Conservation (phyloP, 345 rosid genomes). For the Eucalyptus leucophloia region DNA sequence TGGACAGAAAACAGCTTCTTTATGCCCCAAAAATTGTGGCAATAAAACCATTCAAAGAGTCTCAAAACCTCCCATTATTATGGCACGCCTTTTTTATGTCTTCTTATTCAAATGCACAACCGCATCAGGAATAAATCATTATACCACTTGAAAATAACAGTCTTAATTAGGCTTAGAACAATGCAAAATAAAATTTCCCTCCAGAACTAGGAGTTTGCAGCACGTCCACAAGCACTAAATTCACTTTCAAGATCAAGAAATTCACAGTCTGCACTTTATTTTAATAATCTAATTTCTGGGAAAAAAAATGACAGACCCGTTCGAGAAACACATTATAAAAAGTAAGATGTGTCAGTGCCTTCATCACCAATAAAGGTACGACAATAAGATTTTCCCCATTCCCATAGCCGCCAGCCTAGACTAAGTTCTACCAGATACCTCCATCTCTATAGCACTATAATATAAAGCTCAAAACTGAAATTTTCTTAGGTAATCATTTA, state of each 20-base stretch:
- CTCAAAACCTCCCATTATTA: background rate
- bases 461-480: background rate
- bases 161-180: background rate
- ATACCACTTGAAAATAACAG: background rate
- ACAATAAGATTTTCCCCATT: background rate
- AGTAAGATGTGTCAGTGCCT: background rate
- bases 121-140: background rate
- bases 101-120: background rate
- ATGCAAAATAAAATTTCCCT: background rate
- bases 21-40: background rate
- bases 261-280: background rate
- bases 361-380: background rate
- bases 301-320: background rate
- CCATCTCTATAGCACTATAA: background rate
- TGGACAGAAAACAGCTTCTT: background rate
- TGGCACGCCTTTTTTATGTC: background rate
- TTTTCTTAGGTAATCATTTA: background rate
- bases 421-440: background rate
- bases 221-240: background rate
- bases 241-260: background rate
- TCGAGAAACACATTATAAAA: background rate
- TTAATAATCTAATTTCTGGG: background rate
- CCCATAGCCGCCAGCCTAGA: background rate
- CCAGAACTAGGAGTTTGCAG: background rate
- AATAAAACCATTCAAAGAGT: background rate